Evolutionary conservation across 2,329 filamentous ascomycete genomes (phyloP), one percentile per base, ranked within the genome.

Genomic region (Hypoxylon sp.): DNA sequence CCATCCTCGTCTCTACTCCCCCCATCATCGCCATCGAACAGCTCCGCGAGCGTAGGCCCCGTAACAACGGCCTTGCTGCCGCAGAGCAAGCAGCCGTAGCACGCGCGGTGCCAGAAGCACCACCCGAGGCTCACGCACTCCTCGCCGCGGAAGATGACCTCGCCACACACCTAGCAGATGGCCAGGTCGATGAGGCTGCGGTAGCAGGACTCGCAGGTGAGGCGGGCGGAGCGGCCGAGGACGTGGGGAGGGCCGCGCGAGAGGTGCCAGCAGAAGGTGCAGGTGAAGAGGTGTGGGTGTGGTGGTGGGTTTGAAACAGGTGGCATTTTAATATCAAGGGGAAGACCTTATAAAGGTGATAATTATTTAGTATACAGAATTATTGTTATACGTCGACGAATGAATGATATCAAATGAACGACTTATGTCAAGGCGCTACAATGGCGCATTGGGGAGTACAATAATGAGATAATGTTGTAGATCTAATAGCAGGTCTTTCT

Each of bases 61-160:
- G 72, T 73, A 21, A 80, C 78, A 2, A 84, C 74, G 11, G 77
- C 69, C 65, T 77, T 79, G 62, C 76, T 82, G 17, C 86, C 84
- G 63, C 80, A 88, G 42, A 88, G 76, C 67, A 89, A 73, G 73
- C 86, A 89, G 15, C 86, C 86, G 75, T 87, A 89, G 74, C 86
- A 89, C 0, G 76, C 80, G 42, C 81, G 79, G 72, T 89, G 87
- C 87, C 86, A 89, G 73, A 89, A 89, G 72, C 85, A 88, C 86
- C 84, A 88, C 0, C 86, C 86, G n/a, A 88, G 79, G 69, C 85
- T 88, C 44, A 88, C 84, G 68, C 84, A 85, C 64, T 88, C 86
- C 24, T 86, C 83, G 0, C 81, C 84, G 27, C 86, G 83, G 37
- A 82, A 81, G 11, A 89, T 81, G 47, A 86, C 76, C 75, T 88